Base-by-base conservation (phyloP, 768 basidiomycete genomes). In the Mycena rosella region DNA sequence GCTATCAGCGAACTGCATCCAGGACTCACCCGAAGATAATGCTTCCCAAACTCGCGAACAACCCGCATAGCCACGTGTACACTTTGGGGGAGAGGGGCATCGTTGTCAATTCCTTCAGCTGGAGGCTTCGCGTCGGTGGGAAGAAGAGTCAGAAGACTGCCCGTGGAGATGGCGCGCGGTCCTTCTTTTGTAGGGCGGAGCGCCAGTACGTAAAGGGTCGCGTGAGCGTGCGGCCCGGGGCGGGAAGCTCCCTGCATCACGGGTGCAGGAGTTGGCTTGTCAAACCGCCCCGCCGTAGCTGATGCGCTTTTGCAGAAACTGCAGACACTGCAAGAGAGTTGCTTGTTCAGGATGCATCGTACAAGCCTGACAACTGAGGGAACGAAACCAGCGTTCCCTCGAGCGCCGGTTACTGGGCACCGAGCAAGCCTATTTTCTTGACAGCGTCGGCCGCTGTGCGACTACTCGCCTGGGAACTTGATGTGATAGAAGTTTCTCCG, bases 61-160 rank as follows among this genome's bases (percentile, higher is more conserved):
- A 75, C 20, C 85, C 85, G 66, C 85, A 87, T 2, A 87, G 75
- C 84, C 84, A 87, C 18, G 84, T 87, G 73, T 85, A 86, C 36
- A 85, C 80, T 68, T 85, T 84, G n/a, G 83, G 83, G 26, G 81
- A 73, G 15, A 84, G 76, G 47, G 76, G 60, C 81, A 83, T 82
- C 45, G 38, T 59, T 15, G n/a, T n/a, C n/a, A 27, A 30, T 48
- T 42, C 6, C 6, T 34, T 34, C 6, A 6, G 6, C 6, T 40
- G 62, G 15, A 30, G 36, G 42, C 45, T 47, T 57, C 56, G 55
- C 15, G 29, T 47, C 52, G 47, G 53, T 57, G 58, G 58, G 51
- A 51, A 56, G 60, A 34, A 56, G 55, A 56, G 68, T 54, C 59
- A 44, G 47, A 26, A n/a, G 64, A 47, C 55, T 60, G 24, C 13